Evolutionary conservation across 2,329 filamentous ascomycete species (phyloP).

Genomic region (Penicillium sclerotigenum): DNA sequence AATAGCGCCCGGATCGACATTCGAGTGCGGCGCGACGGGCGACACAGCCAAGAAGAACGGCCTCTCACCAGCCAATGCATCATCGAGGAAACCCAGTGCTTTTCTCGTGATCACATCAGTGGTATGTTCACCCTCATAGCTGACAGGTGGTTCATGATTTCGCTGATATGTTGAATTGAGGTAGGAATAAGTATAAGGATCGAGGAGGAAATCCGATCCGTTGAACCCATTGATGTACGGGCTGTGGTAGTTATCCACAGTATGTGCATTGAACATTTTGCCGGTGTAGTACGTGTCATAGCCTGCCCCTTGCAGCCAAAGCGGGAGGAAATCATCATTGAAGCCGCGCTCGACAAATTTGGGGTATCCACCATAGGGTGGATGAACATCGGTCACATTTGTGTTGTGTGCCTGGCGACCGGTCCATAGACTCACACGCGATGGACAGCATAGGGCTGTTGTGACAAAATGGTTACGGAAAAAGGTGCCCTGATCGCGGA

Average conservation of each 20-base stretch:
- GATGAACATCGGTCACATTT: conserved; percentile 60
- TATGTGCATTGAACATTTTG: conserved; percentile 56
- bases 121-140: conserved; percentile 54
- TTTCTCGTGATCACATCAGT: conserved; percentile 61
- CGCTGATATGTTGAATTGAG: conserved; percentile 63
- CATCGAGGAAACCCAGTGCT: conserved; percentile 59
- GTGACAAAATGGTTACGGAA: conserved; percentile 66
- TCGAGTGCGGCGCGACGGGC: conserved; percentile 65
- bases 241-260: conserved; percentile 48
- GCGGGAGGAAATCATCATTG: conserved; percentile 51
- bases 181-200: conserved; percentile 61
- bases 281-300: conserved; percentile 56
- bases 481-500: conserved; percentile 57
- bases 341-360: conserved; percentile 52
- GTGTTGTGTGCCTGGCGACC: conserved; percentile 68
- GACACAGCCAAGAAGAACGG: conserved; percentile 68
- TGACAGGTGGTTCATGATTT: conserved; percentile 56
- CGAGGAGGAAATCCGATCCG: conserved; percentile 45
- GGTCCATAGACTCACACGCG: conserved; percentile 63
- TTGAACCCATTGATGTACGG: conserved; percentile 40
- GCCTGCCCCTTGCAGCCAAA: conserved; percentile 52
- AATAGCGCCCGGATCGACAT: conserved; percentile 44
- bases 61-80: conserved; percentile 52
- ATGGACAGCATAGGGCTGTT: conserved; percentile 65
- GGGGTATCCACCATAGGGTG: conserved; percentile 53